phyloP scores from a whole-genome alignment of 352 stramenopile species.

The Hyaloperonospora arabidopsidis region DNA sequence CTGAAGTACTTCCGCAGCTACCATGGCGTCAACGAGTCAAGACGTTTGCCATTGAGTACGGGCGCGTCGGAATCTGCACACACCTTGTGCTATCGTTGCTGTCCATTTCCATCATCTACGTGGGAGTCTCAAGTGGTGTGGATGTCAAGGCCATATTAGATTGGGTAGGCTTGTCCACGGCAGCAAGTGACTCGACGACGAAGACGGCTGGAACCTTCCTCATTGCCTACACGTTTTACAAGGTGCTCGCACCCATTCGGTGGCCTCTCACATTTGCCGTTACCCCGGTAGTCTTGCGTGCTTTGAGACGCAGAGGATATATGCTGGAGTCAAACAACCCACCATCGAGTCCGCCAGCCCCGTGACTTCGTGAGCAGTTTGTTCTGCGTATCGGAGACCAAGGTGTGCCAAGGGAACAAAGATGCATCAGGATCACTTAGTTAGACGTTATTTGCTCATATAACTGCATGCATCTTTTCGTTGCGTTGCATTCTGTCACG shows the following conservation, averaged over 20 bases:
- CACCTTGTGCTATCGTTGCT: conserved; percentile 67
- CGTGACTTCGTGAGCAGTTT: conserved; percentile 1
- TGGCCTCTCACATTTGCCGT: conserved; percentile 79
- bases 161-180: conserved; percentile 35
- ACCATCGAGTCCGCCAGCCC: conserved; percentile 17
- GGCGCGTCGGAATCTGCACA: conserved; percentile 64
- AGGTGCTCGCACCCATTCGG: conserved; percentile 59
- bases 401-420: conserved; percentile 11
- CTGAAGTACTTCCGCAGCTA: conserved; percentile 10
- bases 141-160: conserved; percentile 54
- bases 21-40: conserved; percentile 68
- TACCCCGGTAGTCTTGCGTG: conserved; percentile 66
- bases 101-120: conserved; percentile 74
- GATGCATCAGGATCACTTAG: conserved; percentile 6
- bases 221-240: conserved; percentile 81
- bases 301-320: conserved; percentile 61
- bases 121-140: conserved; percentile 55
- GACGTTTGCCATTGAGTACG: conserved; percentile 78
- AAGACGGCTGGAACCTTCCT: conserved; percentile 67
- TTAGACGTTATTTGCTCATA: conserved; percentile 9
- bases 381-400: too few relatives aligned
- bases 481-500: not conserved
- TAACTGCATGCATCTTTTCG: not conserved
- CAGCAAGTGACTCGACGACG: conserved; percentile 35
- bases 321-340: conserved; percentile 40